Evolutionary conservation across 768 basidiomycete species (phyloP).

Genomic region (Lactifluus echinatus): DNA sequence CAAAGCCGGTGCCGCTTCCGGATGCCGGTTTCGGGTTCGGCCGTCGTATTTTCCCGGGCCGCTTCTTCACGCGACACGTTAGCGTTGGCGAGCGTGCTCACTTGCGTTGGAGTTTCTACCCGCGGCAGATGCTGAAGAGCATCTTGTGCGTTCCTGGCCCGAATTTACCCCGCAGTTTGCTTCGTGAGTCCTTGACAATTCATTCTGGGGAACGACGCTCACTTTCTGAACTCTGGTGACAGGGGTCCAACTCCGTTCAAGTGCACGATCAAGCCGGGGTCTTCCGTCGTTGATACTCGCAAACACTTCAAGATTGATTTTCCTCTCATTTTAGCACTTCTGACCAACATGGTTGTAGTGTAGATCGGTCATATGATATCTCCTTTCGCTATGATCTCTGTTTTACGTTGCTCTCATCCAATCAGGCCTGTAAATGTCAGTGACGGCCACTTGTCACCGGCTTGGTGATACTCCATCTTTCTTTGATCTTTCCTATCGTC

Average conservation of each 20-base stretch:
- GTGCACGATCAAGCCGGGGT: slow-evolving; percentile 6
- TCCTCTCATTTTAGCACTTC: no score
- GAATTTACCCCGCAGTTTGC: background rate
- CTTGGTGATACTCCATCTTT: no score
- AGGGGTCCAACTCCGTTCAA: slow-evolving; percentile 10
- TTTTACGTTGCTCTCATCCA: no score
- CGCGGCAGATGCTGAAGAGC: background rate
- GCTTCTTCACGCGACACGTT: background rate
- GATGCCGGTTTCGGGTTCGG: slow-evolving; percentile 10
- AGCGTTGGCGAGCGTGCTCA: slow-evolving; percentile 6
- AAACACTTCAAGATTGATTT: background rate
- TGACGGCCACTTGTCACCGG: no score
- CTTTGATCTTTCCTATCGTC: no score
- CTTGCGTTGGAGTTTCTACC: slow-evolving; percentile 9
- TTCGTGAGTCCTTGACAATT: slow-evolving; percentile 1
- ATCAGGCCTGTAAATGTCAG: no score
- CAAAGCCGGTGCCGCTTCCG: background rate
- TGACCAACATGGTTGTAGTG: no score
- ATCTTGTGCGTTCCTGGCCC: background rate
- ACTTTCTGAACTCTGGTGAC: no score
- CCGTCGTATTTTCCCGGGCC: slow-evolving; percentile 5
- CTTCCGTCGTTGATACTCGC: background rate
- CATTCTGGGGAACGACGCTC: no score
- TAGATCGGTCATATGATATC: no score
- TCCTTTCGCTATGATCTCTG: no score